phyloP scores from a whole-genome alignment of 148 eudicot genomes.

The Fallopia convolvulus region DNA sequence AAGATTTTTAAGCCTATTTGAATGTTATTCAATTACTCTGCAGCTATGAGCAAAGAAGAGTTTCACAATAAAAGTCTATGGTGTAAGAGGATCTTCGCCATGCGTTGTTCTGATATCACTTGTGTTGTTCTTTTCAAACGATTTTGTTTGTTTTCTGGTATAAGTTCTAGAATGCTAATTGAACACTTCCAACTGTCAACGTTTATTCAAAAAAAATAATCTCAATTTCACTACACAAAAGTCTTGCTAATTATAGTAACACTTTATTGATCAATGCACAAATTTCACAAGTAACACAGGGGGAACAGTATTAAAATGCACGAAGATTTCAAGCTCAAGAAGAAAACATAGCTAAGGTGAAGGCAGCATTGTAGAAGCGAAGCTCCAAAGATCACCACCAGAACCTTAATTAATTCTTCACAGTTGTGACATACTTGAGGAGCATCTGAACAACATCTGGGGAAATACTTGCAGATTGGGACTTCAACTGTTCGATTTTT shows the following conservation, averaged over 20 bases:
- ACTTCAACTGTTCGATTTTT: constrained; percentile 63
- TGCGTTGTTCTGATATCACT: too few species aligned
- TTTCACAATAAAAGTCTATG: not conserved
- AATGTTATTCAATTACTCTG: not conserved
- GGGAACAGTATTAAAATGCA: not conserved
- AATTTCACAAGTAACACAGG: not conserved
- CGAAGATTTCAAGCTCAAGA: too few species aligned
- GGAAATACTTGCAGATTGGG: constrained; percentile 58
- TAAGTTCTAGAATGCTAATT: too few species aligned
- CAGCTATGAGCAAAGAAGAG: not conserved
- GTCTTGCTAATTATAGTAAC: not conserved
- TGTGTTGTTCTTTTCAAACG: not conserved
- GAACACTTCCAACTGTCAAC: too few species aligned
- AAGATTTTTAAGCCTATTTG: not conserved
- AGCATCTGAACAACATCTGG: constrained; percentile 79
- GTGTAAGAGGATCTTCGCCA: not conserved
- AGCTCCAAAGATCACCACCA: not conserved
- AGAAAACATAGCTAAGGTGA: not conserved
- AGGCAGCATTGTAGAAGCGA: not conserved
- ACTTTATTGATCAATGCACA: not conserved
- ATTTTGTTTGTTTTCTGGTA: not conserved
- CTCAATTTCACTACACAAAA: too few species aligned
- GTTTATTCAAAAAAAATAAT: too few species aligned
- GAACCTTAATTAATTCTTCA: constrained; percentile 49
- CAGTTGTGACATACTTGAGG: constrained; percentile 73